These are phyloP conservation scores for Neurospora sp. DNA, from an alignment of 495 filamentous ascomycete genomes.

Conservation along the genomic window DNA sequence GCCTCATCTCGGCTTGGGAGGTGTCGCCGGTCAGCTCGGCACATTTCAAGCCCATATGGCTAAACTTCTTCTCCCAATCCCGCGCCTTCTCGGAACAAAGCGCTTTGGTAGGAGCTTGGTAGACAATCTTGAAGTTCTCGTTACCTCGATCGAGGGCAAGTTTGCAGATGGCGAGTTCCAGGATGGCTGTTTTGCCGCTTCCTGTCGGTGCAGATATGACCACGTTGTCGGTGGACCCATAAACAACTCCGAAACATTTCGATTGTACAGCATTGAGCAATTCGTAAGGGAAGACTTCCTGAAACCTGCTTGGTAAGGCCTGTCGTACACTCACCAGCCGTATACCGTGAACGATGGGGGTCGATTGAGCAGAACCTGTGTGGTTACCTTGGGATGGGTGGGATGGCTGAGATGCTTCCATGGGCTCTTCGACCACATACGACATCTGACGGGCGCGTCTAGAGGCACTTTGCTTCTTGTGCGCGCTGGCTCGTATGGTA, in stretches of 20 bases:
- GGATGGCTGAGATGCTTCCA: not conserved
- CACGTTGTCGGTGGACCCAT: conserved; percentile 68
- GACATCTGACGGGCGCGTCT: not conserved
- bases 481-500: conserved; percentile 2
- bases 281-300: conserved; percentile 66
- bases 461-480: not conserved
- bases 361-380: conserved; percentile 6
- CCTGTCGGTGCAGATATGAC: conserved; percentile 88
- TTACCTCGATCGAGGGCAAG: conserved; percentile 51
- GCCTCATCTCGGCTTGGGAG: conserved; percentile 58
- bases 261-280: conserved; percentile 92
- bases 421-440: not conserved
- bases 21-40: conserved; percentile 92
- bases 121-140: conserved; percentile 82
- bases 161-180: conserved; percentile 87
- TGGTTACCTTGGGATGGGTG: not conserved
- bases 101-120: conserved; percentile 90
- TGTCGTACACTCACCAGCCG: conserved; percentile 57
- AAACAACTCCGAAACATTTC: conserved; percentile 67
- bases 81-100: conserved; percentile 72
- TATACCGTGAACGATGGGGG: conserved; percentile 50
- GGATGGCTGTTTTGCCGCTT: conserved; percentile 83
- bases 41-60: conserved; percentile 61
- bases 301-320: conserved; percentile 67
- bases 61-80: conserved; percentile 85